These are phyloP conservation scores for Cercospora nicotianae DNA, from an alignment of 2,329 filamentous ascomycete species.

Conservation along the genomic window DNA sequence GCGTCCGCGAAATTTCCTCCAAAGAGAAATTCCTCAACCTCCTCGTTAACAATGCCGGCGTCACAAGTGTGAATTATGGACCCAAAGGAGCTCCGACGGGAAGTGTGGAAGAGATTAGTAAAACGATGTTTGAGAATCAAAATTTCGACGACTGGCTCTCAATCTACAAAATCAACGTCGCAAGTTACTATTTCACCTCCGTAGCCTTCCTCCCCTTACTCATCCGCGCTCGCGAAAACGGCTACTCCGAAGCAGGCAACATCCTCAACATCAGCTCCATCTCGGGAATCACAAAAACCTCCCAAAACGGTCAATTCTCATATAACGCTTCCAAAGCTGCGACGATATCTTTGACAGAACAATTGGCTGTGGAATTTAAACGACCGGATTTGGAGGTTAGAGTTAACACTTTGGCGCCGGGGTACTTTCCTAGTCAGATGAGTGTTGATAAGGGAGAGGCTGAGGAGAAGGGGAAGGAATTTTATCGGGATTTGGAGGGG, in stretches of 20 bases:
- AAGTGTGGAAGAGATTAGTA: slow-evolving; percentile 58
- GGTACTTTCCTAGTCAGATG: slow-evolving; percentile 60
- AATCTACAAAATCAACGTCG: slow-evolving; percentile 49
- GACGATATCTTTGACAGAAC: slow-evolving; percentile 56
- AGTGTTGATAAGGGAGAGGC: slow-evolving; percentile 52
- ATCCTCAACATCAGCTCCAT: slow-evolving; percentile 51
- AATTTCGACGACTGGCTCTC: slow-evolving; percentile 47
- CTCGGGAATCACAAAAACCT: slow-evolving; percentile 47
- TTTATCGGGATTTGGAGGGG: slow-evolving; percentile 32
- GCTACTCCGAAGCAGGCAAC: slow-evolving; percentile 43
- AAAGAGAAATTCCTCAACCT: slow-evolving; percentile 38
- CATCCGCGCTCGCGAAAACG: slow-evolving; percentile 44
- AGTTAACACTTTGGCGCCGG: slow-evolving; percentile 59
- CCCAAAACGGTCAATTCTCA: slow-evolving; percentile 47
- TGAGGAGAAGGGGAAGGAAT: slow-evolving; percentile 50
- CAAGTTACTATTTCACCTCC: slow-evolving; percentile 48
- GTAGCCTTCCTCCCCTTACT: slow-evolving; percentile 49
- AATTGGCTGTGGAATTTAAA: slow-evolving; percentile 55
- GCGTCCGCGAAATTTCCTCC: slow-evolving; percentile 30
- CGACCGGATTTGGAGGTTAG: slow-evolving; percentile 53
- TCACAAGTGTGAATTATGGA: slow-evolving; percentile 34
- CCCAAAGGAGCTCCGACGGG: slow-evolving; percentile 28
- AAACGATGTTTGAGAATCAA: slow-evolving; percentile 47
- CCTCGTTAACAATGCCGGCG: slow-evolving; percentile 38
- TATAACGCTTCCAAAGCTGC: slow-evolving; percentile 55